Evolutionary conservation across 2,329 filamentous ascomycete genomes (phyloP), one percentile per base, ranked within the genome.

Genomic region (Blumeria hordei): DNA sequence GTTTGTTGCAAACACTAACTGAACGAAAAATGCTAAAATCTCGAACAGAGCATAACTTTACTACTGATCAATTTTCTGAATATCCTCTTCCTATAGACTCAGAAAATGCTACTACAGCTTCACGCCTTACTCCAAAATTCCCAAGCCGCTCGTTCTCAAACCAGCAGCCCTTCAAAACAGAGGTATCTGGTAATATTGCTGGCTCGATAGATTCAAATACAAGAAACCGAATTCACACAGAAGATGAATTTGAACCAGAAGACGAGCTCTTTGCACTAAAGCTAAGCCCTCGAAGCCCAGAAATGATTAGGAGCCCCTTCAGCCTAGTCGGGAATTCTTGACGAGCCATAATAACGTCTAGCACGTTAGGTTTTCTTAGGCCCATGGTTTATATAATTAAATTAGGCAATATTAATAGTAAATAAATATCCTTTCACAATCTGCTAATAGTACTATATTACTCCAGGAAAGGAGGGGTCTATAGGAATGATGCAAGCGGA

Each of bases 191-290:
- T 33, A 58, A 63, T 47, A 16, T 63, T 33, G 59, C 59, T 1
- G 61, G 45, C 50, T 66, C 64, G 1, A 62, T 75, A 3, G 67
- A 67, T 53, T 64, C 53, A 60, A 63, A 63, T 62, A 65, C 66
- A 63, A 21, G 64, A 66, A 58, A 63, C 62, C 34, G 61, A 1
- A 57, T 67, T n/a, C 60, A 65, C 16, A 59, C 64, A 53, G 63
- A 59, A 59, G 66, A 68, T 57, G 65, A 69, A 56, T 39, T 60
- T 57, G 77, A 81, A 43, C 76, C 74, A 0, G 83, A 87, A 60
- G 87, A 94, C 57, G 88, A 85, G 43, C 72, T 94, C 2, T 95
- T 95, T 64, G 88, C 87, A 0, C 74, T 94, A 54, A 87, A 86
- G 1, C 78, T 94, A 69, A 90, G 85, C 63, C 88, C 88, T 0